These are phyloP conservation scores for Bifiguratus adelaidae DNA, from an alignment of 192 early-diverging fungal genomes.

Conservation along the genomic window DNA sequence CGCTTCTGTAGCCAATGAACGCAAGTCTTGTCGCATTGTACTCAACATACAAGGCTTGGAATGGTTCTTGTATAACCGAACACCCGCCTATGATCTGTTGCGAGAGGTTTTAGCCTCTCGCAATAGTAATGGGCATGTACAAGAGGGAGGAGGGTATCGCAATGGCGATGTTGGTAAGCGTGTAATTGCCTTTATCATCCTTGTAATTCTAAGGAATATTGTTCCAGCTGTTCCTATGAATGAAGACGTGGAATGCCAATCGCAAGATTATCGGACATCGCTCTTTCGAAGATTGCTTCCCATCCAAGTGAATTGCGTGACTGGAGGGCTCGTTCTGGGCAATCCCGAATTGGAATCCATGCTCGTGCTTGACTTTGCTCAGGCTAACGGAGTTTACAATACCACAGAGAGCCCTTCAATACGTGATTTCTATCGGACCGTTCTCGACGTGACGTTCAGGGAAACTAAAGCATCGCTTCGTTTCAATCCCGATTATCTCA, in stretches of 20 bases:
- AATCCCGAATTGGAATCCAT: slow-evolving; percentile 54
- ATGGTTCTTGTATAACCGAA: slow-evolving; percentile 74
- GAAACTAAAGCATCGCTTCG: slow-evolving; percentile 41
- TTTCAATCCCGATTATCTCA: slow-evolving; percentile 53
- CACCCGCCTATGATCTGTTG: slow-evolving; percentile 54
- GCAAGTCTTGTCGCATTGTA: slow-evolving; percentile 43
- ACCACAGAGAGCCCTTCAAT: slow-evolving; percentile 37
- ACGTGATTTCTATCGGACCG: slow-evolving; percentile 46
- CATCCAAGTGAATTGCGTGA: slow-evolving; percentile 47
- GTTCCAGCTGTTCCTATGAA: no score
- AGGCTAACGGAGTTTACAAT: slow-evolving; percentile 43
- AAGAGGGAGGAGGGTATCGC: no score
- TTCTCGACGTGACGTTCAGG: slow-evolving; percentile 34
- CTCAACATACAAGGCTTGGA: slow-evolving; percentile 66
- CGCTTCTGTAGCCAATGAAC: background rate
- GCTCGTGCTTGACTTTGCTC: slow-evolving; percentile 43
- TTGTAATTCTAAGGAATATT: no score
- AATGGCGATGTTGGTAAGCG: no score
- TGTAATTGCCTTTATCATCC: no score
- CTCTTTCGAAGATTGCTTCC: slow-evolving; percentile 52
- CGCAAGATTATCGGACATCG: no score
- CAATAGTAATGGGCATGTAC: no score
- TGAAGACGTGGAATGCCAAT: no score
- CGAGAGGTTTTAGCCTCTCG: slow-evolving; percentile 19
- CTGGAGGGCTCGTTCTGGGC: slow-evolving; percentile 61